Percentiles rank a stretch among this genome's conserved stretches.
These are phyloP conservation scores for Suaeda aralocaspica DNA, from an alignment of 148 eudicot genomes.

Conservation along the genomic window DNA sequence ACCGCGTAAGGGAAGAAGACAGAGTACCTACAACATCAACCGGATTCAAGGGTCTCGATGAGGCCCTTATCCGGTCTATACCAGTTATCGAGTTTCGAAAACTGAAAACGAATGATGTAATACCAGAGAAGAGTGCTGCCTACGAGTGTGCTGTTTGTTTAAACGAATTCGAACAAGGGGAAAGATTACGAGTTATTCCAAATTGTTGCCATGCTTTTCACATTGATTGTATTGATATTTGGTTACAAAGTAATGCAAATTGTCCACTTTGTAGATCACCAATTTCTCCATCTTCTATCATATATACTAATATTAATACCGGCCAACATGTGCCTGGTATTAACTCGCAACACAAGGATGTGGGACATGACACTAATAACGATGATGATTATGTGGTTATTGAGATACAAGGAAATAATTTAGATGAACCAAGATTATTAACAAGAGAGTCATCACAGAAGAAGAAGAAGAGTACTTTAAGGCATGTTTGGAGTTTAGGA, in stretches of 20 bases:
- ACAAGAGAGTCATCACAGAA: constrained; percentile 11
- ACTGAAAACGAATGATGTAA: constrained; percentile 16
- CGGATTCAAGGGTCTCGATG: constrained; percentile 48
- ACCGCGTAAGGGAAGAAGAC: constrained; percentile 25
- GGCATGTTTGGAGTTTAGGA: constrained; percentile 52
- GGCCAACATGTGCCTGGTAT: neutral
- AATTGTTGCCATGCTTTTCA: constrained; percentile 76
- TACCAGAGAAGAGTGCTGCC: neutral
- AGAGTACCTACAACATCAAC: neutral
- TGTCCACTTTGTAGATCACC: constrained; percentile 81
- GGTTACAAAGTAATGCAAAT: constrained; percentile 75
- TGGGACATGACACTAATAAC: neutral
- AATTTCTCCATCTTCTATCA: constrained; percentile 38
- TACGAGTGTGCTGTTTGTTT: constrained; percentile 79
- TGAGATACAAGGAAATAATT: constrained; percentile 41
- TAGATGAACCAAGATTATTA: constrained; percentile 32
- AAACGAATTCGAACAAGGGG: constrained; percentile 60
- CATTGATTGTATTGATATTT: constrained; percentile 87
- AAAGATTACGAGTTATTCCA: constrained; percentile 68
- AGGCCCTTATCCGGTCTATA: constrained; percentile 62
- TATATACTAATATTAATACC: neutral
- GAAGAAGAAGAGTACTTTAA: constrained; percentile 31
- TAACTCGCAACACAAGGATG: neutral
- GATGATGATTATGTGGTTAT: constrained; percentile 78
- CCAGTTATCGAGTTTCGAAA: constrained; percentile 51